Conservation (phyloP, 208 protist genomes). For the Trypanosoma lewisi region DNA sequence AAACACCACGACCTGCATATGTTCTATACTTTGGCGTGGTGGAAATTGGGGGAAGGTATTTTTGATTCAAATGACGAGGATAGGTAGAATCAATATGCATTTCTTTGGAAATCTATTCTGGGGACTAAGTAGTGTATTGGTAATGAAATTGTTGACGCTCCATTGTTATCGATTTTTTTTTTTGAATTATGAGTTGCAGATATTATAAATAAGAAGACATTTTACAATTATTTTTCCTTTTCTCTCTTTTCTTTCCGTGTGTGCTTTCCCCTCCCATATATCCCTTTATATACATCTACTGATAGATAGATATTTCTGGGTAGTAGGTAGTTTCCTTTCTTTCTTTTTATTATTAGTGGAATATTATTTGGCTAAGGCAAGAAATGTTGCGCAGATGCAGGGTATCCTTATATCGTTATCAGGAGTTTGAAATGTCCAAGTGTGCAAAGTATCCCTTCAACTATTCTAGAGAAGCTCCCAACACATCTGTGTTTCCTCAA, state of each 20-base stretch:
- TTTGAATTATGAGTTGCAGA: background rate
- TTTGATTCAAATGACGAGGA: slow-evolving; percentile 84
- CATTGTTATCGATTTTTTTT: slow-evolving; percentile 20
- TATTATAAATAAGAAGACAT: background rate
- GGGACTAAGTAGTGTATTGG: slow-evolving; percentile 8
- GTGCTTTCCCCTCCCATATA: too few species aligned
- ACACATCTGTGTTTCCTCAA: slow-evolving; percentile 86
- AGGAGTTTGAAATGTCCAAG: slow-evolving; percentile 90
- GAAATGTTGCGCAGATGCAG: slow-evolving; percentile 62
- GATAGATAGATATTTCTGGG: background rate
- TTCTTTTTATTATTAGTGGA: slow-evolving; percentile 2
- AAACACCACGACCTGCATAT: slow-evolving; percentile 89
- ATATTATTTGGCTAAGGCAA: background rate
- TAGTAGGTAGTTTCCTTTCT: slow-evolving; percentile 10
- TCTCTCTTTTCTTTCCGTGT: slow-evolving; percentile 19
- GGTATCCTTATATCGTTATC: slow-evolving; percentile 67
- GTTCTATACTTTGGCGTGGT: slow-evolving; percentile 91
- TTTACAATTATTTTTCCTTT: slow-evolving; percentile 10
- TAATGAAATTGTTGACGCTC: background rate
- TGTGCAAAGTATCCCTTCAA: slow-evolving; percentile 82
- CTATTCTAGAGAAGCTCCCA: slow-evolving; percentile 82
- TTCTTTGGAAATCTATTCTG: too few species aligned
- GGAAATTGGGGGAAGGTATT: slow-evolving; percentile 88
- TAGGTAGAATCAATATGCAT: too few species aligned
- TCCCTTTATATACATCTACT: background rate